phyloP scores from a whole-genome alignment of 2,329 filamentous ascomycete species.

The Microdochium nivale region DNA sequence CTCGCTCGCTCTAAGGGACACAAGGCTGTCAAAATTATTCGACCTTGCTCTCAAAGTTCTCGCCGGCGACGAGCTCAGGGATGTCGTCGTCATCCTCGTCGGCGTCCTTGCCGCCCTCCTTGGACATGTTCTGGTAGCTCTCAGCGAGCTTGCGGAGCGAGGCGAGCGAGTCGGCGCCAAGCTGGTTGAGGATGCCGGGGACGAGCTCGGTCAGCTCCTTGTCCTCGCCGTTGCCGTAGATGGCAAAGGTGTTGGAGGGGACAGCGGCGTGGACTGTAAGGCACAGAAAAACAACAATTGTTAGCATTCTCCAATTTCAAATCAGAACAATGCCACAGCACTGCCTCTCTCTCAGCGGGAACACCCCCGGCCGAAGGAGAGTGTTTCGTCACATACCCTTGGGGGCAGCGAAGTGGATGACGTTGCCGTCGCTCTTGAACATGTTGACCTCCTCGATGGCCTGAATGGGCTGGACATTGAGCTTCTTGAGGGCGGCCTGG shows the following conservation, averaged over 20 bases:
- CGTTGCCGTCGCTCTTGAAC: conserved; percentile 99
- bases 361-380: too few species aligned
- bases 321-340: not conserved
- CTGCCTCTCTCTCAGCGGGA: too few species aligned
- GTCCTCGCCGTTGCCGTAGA: conserved; percentile 98
- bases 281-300: not conserved
- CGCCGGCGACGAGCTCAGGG: conserved; percentile 90
- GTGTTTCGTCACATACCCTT: conserved; percentile 67
- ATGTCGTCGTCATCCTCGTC: conserved; percentile 86
- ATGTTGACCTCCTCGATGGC: conserved; percentile 99
- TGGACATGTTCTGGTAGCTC: conserved; percentile 99
- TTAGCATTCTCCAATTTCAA: conserved; percentile 3
- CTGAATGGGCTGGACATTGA: conserved; percentile 99
- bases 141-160: conserved; percentile 97
- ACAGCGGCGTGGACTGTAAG: conserved; percentile 85
- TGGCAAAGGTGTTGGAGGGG: conserved; percentile 97
- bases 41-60: conserved; percentile 98
- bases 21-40: conserved; percentile 51
- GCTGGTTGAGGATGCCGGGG: conserved; percentile 98
- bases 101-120: conserved; percentile 45
- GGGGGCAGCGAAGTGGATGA: conserved; percentile 97
- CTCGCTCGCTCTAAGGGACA: too few species aligned
- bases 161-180: conserved; percentile 94
- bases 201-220: conserved; percentile 99
- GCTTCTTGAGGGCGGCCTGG: conserved; percentile 94